Percentiles rank a stretch among this genome's conserved stretches.
Conservation (phyloP, 108 stramenopile species). For the Cyclotella sp. region DNA sequence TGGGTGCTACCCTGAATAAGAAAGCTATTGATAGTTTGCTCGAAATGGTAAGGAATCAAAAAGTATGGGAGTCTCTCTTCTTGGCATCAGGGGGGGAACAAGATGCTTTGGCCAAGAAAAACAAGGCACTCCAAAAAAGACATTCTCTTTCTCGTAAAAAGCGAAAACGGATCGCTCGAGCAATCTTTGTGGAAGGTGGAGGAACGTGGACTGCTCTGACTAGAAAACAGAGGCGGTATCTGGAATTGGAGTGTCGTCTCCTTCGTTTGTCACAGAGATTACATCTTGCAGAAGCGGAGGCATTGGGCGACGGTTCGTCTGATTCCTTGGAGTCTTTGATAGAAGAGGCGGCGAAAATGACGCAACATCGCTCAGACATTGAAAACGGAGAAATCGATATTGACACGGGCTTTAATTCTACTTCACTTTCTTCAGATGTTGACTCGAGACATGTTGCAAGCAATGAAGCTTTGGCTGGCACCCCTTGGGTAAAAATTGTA, state of each 20-base stretch:
- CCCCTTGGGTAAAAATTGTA: constrained; percentile 47
- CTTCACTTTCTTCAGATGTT: neutral
- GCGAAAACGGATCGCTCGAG: neutral
- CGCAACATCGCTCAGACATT: constrained; percentile 13
- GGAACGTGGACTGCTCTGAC: constrained; percentile 52
- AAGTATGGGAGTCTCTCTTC: constrained; percentile 15
- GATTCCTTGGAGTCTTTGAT: constrained; percentile 41
- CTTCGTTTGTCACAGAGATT: constrained; percentile 72
- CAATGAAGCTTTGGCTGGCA: constrained; percentile 36
- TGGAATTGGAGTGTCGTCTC: constrained; percentile 70
- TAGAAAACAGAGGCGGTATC: constrained; percentile 61
- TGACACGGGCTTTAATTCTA: neutral
- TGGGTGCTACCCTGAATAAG: constrained; percentile 26
- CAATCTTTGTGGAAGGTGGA: constrained; percentile 26
- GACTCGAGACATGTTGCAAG: constrained; percentile 17
- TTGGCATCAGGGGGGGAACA: neutral
- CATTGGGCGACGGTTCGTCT: constrained; percentile 35
- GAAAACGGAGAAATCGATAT: constrained; percentile 45
- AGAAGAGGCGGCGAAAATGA: constrained; percentile 21
- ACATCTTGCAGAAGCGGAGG: constrained; percentile 59
- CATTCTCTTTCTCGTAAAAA: neutral
- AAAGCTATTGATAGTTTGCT: constrained; percentile 20
- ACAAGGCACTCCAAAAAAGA: constrained; percentile 1
- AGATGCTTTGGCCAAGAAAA: constrained; percentile 10
- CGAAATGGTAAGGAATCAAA: constrained; percentile 18